phyloP scores from a whole-genome alignment of 805 yeast species.

The Kluyveromyces lactis region DNA sequence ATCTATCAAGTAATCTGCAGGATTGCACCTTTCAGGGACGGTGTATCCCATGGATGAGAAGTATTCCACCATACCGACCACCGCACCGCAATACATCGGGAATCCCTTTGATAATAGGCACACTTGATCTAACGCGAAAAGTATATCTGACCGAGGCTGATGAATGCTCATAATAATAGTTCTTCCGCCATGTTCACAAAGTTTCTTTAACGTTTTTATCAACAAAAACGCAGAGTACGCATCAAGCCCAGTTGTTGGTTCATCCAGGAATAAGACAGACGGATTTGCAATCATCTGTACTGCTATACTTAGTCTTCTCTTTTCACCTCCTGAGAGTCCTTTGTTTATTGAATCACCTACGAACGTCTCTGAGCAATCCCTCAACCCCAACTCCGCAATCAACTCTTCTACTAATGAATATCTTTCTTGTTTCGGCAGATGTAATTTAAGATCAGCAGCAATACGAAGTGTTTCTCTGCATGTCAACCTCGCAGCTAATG shows the following conservation, averaged over 20 bases:
- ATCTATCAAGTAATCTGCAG: slow-evolving; percentile 55
- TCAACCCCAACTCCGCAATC: slow-evolving; percentile 55
- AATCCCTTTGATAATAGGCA: slow-evolving; percentile 64
- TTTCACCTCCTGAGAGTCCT: slow-evolving; percentile 81
- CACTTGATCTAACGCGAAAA: slow-evolving; percentile 57
- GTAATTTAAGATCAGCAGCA: slow-evolving; percentile 66
- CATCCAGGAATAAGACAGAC: slow-evolving; percentile 68
- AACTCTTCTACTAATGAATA: slow-evolving; percentile 46
- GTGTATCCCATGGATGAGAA: slow-evolving; percentile 40
- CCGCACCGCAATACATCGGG: slow-evolving; percentile 40
- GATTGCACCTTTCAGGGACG: slow-evolving; percentile 43
- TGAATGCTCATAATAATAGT: slow-evolving; percentile 72
- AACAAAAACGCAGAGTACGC: slow-evolving; percentile 65
- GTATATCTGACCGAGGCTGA: slow-evolving; percentile 76
- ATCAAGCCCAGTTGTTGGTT: slow-evolving; percentile 84
- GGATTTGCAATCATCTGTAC: slow-evolving; percentile 73
- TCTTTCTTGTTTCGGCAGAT: slow-evolving; percentile 38
- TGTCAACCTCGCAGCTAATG: slow-evolving; percentile 61
- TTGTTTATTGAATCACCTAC: slow-evolving; percentile 48
- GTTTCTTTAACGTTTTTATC: slow-evolving; percentile 49
- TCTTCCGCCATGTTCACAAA: slow-evolving; percentile 51
- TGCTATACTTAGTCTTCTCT: slow-evolving; percentile 67
- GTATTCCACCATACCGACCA: slow-evolving; percentile 36
- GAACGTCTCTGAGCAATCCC: slow-evolving; percentile 50
- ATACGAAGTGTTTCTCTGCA: slow-evolving; percentile 60